Evolutionary conservation across 2,329 filamentous ascomycete genomes (phyloP).

Genomic region (Sporothrix humicola): DNA sequence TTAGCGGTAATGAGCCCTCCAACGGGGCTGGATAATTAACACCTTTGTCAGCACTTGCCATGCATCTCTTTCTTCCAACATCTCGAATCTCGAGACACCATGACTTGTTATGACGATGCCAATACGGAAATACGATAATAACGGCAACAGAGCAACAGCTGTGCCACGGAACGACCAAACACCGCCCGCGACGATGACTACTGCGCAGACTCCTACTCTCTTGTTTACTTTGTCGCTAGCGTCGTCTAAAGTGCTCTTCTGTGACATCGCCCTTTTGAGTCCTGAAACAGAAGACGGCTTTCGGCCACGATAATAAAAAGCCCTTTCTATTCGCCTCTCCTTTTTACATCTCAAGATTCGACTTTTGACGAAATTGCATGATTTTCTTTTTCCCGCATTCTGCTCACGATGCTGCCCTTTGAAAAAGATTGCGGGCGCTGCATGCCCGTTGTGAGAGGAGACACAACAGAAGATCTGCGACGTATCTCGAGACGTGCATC

Average conservation of each 20-base stretch:
- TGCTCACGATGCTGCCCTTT: background rate
- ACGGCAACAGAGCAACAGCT: background rate
- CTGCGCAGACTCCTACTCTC: background rate
- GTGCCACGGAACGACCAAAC: background rate
- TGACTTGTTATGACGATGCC: background rate
- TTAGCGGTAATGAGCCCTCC: background rate
- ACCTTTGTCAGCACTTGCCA: background rate
- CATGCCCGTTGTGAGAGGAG: conserved; percentile 20
- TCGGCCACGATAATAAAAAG: background rate
- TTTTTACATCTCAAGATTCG: background rate
- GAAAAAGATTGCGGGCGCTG: background rate
- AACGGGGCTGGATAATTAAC: background rate
- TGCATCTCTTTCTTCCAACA: background rate
- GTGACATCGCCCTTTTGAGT: background rate
- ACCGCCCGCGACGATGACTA: background rate
- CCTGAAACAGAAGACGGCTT: background rate
- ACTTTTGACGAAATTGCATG: background rate
- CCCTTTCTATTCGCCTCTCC: background rate
- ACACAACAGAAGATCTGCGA: conserved; percentile 31
- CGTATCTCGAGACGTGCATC: conserved; percentile 34
- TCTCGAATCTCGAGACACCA: background rate
- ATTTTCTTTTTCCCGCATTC: background rate
- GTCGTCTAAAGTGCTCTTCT: background rate
- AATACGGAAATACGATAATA: background rate
- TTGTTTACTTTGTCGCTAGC: background rate